Base-by-base conservation (phyloP, 768 basidiomycete species). In the Collybiopsis confluens region DNA sequence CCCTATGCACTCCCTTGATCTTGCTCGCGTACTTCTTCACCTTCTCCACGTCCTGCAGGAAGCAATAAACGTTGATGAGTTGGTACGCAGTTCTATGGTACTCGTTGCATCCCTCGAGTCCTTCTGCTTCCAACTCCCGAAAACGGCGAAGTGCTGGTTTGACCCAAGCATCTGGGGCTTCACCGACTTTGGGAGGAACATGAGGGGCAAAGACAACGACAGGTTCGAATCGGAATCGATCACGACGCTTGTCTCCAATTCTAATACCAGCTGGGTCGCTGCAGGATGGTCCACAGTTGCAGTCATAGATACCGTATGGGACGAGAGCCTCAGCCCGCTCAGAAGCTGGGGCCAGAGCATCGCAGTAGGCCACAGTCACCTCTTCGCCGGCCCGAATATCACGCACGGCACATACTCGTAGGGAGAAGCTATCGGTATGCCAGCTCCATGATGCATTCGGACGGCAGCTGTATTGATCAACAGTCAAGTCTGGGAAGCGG, bases 381-480 rank as follows among this genome's bases (percentile, higher is more conserved):
- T 73, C 66, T 55, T 72, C 70, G 11, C 65, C 68, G 20, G 56
- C 51, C 23, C 56, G 57, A 40, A 72, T 72, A 28, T 62, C 53
- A 9, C 66, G 62, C 26, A 58, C 52, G 0, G 70, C 68, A 24
- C 52, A 58, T 3, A 71, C 54, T 26, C 64, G 55, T 15, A 58
- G 54, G 3, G 68, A 68, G 55, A 73, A 66, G 13, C 65, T 56
- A 1, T 57, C 44, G 13, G 57, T n/a, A 52, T 64, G 55, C 54
- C 66, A 71, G 23, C 41, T 21, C 23, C 45, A 52, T n/a, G 33
- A 18, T 10, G 52, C 54, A 49, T 62, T 62, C 6, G 61, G 60
- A 24, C 55, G 27, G 38, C 61, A 62, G 54, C 61, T 62, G 55
- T 13, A 20, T 21, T n/a, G n/a, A n/a, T n/a, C n/a, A n/a, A 50